Evolutionary conservation across 768 basidiomycete species (phyloP).

Genomic region (Leccinum subgranulosum): DNA sequence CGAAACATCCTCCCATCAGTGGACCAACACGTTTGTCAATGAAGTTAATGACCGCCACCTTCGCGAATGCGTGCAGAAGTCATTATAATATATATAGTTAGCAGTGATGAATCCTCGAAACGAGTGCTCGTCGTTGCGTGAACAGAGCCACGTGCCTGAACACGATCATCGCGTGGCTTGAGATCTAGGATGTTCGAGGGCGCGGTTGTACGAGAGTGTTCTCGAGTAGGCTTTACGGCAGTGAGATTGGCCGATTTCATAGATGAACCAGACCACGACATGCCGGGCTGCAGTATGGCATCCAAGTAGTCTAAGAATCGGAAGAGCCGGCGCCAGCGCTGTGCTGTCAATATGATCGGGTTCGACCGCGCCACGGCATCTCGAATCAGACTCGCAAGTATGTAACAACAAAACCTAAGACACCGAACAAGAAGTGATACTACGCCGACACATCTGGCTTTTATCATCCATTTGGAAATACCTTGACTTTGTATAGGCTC

Average conservation of each 20-base stretch:
- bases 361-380: not conserved
- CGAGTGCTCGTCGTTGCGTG: not conserved
- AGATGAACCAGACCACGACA: not conserved
- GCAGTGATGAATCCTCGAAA: not conserved
- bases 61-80: conserved; percentile 7
- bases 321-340: not conserved
- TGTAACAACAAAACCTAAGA: not conserved
- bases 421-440: not conserved
- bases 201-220: not conserved
- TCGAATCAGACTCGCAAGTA: not conserved
- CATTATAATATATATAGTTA: not conserved
- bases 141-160: not conserved
- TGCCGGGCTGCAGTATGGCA: not conserved
- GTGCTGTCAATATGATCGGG: not conserved
- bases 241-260: not conserved
- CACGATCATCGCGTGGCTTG: not conserved
- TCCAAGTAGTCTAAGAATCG: not conserved
- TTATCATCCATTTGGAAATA: conserved; percentile 7
- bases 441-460: not conserved
- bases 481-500: not conserved
- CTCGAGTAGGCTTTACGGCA: not conserved
- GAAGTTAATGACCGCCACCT: conserved; percentile 13
- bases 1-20: not conserved
- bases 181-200: conserved; percentile 9
- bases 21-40: not conserved